Conservation (phyloP, 495 filamentous ascomycete genomes). For the Eremomyces bilateralis region DNA sequence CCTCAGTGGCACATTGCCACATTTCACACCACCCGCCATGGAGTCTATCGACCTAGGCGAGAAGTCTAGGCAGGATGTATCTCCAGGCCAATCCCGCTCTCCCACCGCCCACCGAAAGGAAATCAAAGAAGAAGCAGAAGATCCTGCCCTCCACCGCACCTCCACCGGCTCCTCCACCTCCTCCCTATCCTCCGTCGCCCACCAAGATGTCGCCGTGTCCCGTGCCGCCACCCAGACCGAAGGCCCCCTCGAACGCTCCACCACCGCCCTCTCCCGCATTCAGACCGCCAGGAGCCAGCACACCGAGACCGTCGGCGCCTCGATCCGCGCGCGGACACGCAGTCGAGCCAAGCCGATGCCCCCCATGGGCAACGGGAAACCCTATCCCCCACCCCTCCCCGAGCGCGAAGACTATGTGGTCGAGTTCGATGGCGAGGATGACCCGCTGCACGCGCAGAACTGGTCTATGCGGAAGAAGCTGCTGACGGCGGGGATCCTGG, state of each 20-base stretch:
- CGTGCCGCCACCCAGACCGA: conserved; percentile 40
- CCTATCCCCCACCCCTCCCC: conserved; percentile 24
- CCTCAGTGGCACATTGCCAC: no score
- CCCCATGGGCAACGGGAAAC: conserved; percentile 14
- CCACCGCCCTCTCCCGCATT: conserved; percentile 55
- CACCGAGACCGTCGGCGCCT: conserved; percentile 43
- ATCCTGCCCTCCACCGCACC: no score
- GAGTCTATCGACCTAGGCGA: no score
- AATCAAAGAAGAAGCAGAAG: no score
- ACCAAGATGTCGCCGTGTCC: no score
- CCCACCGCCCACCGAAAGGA: no score
- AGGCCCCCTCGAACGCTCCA: conserved; percentile 38
- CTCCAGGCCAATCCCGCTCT: no score
- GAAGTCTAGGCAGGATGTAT: no score
- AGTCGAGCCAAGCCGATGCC: conserved; percentile 5
- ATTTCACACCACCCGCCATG: no score
- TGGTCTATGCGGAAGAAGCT: conserved; percentile 48
- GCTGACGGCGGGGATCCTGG: conserved; percentile 46
- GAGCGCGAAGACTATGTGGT: conserved; percentile 25
- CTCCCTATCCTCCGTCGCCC: no score
- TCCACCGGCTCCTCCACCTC: no score
- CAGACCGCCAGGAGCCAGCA: conserved; percentile 56
- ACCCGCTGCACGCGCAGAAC: conserved; percentile 32
- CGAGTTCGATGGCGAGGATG: conserved; percentile 28
- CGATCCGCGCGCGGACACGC: conserved; percentile 21